Evolutionary conservation across 768 basidiomycete genomes (phyloP).

Genomic region (Mycena belliarum): DNA sequence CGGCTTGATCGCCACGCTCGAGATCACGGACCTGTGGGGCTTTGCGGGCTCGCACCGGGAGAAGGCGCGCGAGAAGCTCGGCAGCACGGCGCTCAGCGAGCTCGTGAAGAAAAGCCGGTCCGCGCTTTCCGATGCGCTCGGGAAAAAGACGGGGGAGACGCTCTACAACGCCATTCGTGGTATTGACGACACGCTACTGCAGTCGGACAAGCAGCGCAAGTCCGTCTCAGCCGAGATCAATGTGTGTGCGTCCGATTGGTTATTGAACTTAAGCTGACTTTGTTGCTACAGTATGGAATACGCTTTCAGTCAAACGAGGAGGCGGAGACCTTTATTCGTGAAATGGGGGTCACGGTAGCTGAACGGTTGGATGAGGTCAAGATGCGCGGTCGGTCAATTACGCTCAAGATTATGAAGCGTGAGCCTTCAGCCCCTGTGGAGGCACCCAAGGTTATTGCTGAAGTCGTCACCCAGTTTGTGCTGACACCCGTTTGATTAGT

Average conservation of each 20-base stretch:
- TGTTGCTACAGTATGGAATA: slow-evolving; percentile 78
- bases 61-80: slow-evolving; percentile 82
- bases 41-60: slow-evolving; percentile 76
- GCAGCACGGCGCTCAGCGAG: slow-evolving; percentile 68
- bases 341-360: slow-evolving; percentile 78
- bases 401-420: slow-evolving; percentile 87
- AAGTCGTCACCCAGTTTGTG: not conserved
- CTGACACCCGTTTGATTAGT: slow-evolving; percentile 44
- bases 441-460: slow-evolving; percentile 70
- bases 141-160: slow-evolving; percentile 80
- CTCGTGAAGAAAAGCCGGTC: slow-evolving; percentile 63
- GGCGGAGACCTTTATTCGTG: slow-evolving; percentile 74
- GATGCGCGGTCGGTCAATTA: slow-evolving; percentile 74
- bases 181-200: slow-evolving; percentile 76
- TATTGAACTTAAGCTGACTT: not conserved
- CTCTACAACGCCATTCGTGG: slow-evolving; percentile 85
- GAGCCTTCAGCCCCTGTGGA: slow-evolving; percentile 86
- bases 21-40: slow-evolving; percentile 82
- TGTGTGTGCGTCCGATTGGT: slow-evolving; percentile 48
- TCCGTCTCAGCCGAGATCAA: slow-evolving; percentile 95
- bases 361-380: slow-evolving; percentile 66
- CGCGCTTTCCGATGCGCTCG: slow-evolving; percentile 69
- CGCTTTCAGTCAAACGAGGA: slow-evolving; percentile 84
- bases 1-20: slow-evolving; percentile 62
- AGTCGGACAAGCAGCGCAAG: slow-evolving; percentile 84